Base-by-base conservation (phyloP, 345 rosid species). In the Eucalyptus sideroxylon region DNA sequence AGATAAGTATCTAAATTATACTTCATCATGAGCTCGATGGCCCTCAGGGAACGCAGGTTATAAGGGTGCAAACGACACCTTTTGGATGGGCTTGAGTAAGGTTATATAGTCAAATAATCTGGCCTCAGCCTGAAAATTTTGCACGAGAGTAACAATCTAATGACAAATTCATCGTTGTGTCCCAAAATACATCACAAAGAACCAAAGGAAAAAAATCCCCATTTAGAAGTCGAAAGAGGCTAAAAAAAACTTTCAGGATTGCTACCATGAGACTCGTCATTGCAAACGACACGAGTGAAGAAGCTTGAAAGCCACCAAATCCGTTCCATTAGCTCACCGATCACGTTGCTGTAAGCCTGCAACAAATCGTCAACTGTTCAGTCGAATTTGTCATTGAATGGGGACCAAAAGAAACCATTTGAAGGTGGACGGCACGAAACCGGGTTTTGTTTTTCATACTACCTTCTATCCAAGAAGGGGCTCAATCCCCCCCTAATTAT, bases 211-310 rank as follows among this genome's bases (percentile, higher is more conserved):
- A 16, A 45, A 44, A 26, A 42, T 13, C 27, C 13, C 50, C 42
- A 72, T 4, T 19, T 59, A 55, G 31, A 49, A 53, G 81, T 31
- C 16, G 6, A 42, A 16, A n/a, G 81, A 47, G 30, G 93, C 98
- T 94, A 90, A 97, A 98, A 98, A 98, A 96, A 93, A 96, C 98
- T 95, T 62, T 96, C 96, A 82, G 95, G 93, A 93, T 98, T 98
- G 95, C 98, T 97, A 94, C 98, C 93, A 88, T 96, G 95, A 91
- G 96, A 96, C 80, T 96, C 96, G 88, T 97, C 99, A 89, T 95
- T 95, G 34, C 95, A 98, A 40, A 98, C 97, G 44, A 98, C 93
- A 86, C 97, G 95, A 86, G 97, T 87, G 34, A 93, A 92, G 59
- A 2, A 50, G 92, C 95, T 60, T 16, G 99, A 95, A 89, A 91